Percentiles rank a stretch among this genome's conserved stretches.
Conservation (phyloP, 768 basidiomycete species). For the Pleurotus pulmonarius region DNA sequence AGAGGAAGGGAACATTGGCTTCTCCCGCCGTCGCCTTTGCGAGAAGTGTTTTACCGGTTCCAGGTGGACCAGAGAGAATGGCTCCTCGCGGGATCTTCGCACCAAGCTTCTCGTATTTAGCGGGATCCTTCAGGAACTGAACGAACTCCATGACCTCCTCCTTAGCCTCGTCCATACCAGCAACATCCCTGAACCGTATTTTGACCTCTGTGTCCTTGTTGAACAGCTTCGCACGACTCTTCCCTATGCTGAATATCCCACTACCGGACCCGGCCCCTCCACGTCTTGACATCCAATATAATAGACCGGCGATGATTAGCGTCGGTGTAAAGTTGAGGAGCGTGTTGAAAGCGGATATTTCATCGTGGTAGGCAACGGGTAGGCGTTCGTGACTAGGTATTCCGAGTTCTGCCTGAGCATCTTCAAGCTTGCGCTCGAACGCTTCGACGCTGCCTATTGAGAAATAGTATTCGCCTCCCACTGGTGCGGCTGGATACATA, state of each 20-base stretch:
- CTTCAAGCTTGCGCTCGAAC: slow-evolving; percentile 93
- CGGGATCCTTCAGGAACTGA: slow-evolving; percentile 95
- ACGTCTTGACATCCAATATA: slow-evolving; percentile 85
- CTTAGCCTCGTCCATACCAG: slow-evolving; percentile 99
- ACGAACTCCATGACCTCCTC: slow-evolving; percentile 99
- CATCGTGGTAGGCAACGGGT: slow-evolving; percentile 95
- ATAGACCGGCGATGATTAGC: slow-evolving; percentile 82
- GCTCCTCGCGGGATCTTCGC: slow-evolving; percentile 97
- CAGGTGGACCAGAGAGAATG: slow-evolving; percentile 92
- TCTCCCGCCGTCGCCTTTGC: slow-evolving; percentile 99
- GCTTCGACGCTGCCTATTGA: slow-evolving; percentile 96
- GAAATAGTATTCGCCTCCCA: slow-evolving; percentile 77
- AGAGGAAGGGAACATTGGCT: slow-evolving; percentile 96
- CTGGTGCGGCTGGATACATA: slow-evolving; percentile 61
- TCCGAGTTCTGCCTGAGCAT: slow-evolving; percentile 87
- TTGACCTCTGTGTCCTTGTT: slow-evolving; percentile 96
- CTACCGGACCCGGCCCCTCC: slow-evolving; percentile 58
- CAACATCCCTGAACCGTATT: slow-evolving; percentile 93
- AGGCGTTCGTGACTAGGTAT: slow-evolving; percentile 92
- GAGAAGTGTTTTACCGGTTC: slow-evolving; percentile 96
- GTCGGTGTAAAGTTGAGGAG: slow-evolving; percentile 94
- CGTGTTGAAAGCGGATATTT: slow-evolving; percentile 80
- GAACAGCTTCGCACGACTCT: slow-evolving; percentile 91
- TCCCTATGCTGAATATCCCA: slow-evolving; percentile 96
- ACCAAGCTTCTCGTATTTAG: slow-evolving; percentile 91